These are phyloP conservation scores for Aegilops bicornis DNA, from an alignment of 176 grass and related monocot genomes.

Conservation along the genomic window DNA sequence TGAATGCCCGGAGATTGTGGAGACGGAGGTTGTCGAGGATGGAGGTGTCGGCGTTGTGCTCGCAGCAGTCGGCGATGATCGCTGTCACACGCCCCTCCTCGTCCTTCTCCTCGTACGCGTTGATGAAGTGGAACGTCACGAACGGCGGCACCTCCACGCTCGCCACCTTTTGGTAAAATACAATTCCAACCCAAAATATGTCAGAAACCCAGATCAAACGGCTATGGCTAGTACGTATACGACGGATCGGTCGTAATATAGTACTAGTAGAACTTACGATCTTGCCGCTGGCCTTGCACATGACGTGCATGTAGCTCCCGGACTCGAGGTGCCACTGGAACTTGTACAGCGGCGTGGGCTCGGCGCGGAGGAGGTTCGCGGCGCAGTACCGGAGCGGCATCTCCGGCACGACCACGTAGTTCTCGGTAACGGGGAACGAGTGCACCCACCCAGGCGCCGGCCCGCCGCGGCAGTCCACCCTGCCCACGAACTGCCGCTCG, in stretches of 20 bases:
- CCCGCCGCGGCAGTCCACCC: conserved; percentile 83
- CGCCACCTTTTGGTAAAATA: conserved; percentile 51
- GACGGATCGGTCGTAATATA: not conserved
- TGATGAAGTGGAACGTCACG: conserved; percentile 99
- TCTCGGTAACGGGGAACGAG: conserved; percentile 87
- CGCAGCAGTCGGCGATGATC: conserved; percentile 91
- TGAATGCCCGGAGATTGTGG: conserved; percentile 56
- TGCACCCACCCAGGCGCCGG: conserved; percentile 97
- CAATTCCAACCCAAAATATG: not conserved
- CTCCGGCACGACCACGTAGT: conserved; percentile 93
- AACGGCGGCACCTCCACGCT: conserved; percentile 93
- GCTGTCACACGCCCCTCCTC: conserved; percentile 70
- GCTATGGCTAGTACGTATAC: not conserved
- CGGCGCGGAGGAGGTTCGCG: conserved; percentile 80
- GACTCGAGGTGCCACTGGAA: conserved; percentile 86
- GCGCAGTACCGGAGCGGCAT: conserved; percentile 94
- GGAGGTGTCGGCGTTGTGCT: conserved; percentile 81
- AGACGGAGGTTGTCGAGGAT: conserved; percentile 95
- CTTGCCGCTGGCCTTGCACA: conserved; percentile 95
- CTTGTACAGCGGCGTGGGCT: conserved; percentile 99
- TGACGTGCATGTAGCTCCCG: conserved; percentile 94
- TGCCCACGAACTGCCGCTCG: conserved; percentile 73
- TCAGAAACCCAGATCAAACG: not conserved
- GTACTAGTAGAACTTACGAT: conserved; percentile 44
- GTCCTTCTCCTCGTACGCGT: conserved; percentile 92